Conservation (phyloP, 768 basidiomycete species). For the Amanita exitialis region DNA sequence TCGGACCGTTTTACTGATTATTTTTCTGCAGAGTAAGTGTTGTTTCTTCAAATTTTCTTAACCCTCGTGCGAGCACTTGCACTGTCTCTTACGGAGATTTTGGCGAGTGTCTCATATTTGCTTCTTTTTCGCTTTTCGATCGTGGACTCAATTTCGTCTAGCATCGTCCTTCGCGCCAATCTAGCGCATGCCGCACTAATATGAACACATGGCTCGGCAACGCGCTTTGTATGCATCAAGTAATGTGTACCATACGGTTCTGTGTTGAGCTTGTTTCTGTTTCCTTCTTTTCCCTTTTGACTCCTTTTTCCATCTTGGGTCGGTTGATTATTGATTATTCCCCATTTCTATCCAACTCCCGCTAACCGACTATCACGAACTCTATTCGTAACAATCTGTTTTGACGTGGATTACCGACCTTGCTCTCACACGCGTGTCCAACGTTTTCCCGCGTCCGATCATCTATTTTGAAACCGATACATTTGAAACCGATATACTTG, state of each 20-base stretch:
- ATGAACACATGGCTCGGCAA: slow-evolving; percentile 2
- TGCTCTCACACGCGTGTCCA: not conserved
- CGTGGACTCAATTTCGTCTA: not conserved
- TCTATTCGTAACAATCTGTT: not conserved
- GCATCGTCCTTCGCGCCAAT: slow-evolving; percentile 5
- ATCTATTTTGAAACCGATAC: slow-evolving; percentile 1
- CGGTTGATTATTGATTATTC: not conserved
- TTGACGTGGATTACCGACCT: not conserved
- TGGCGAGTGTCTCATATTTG: slow-evolving; percentile 8
- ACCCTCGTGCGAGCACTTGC: not conserved
- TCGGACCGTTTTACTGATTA: not conserved
- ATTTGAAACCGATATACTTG: not conserved
- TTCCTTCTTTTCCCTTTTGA: not conserved
- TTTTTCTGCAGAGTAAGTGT: slow-evolving; percentile 54
- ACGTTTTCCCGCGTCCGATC: not conserved
- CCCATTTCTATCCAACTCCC: not conserved
- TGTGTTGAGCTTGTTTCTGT: not conserved
- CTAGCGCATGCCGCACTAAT: slow-evolving; percentile 1
- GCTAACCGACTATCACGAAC: not conserved
- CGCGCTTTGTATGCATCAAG: not conserved
- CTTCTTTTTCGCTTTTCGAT: slow-evolving; percentile 4
- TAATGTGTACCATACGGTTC: slow-evolving; percentile 2
- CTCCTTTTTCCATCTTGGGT: not conserved
- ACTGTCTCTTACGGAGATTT: not conserved
- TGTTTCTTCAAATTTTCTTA: slow-evolving; percentile 16